A percentile compares a stretch with the other conserved stretches of the same genome.
phyloP scores from a whole-genome alignment of 805 yeast genomes.

The Candida orba region DNA sequence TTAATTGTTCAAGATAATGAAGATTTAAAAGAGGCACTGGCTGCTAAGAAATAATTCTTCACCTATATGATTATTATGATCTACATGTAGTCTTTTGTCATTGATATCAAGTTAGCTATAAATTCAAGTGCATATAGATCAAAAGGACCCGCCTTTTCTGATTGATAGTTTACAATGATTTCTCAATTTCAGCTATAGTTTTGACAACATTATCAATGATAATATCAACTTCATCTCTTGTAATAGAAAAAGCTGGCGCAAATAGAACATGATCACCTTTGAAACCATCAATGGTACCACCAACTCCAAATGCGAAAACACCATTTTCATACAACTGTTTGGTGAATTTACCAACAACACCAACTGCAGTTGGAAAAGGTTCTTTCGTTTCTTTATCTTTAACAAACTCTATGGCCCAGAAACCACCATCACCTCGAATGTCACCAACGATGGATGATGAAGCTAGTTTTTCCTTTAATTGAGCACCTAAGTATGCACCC shows the following conservation, averaged over 20 bases:
- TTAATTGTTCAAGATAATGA: constrained; percentile 14
- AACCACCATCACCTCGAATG: constrained; percentile 48
- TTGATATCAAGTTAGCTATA: neutral
- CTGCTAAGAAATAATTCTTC: neutral
- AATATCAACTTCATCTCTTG: constrained; percentile 30
- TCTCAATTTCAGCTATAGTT: constrained; percentile 17
- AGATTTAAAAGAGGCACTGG: constrained; percentile 10
- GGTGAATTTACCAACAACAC: constrained; percentile 26
- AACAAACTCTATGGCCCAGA: constrained; percentile 48
- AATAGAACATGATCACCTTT: constrained; percentile 40
- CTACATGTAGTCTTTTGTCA: neutral
- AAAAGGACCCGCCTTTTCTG: too few species aligned
- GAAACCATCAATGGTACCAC: constrained; percentile 32
- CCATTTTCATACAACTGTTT: constrained; percentile 33
- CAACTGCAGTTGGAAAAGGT: constrained; percentile 30
- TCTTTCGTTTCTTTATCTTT: constrained; percentile 40
- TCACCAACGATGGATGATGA: constrained; percentile 36
- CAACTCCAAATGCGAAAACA: constrained; percentile 32
- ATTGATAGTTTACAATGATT: neutral
- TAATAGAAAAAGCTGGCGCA: constrained; percentile 38
- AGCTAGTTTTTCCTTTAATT: constrained; percentile 25
- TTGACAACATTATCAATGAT: constrained; percentile 25
- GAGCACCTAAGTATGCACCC: constrained; percentile 37
- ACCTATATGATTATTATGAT: too few species aligned
- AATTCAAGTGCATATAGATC: too few species aligned